Percentiles rank a stretch among this genome's conserved stretches.
Evolutionary conservation across 1,139 yeast species (phyloP).

Genomic region (Magnusiomyces clavatus): DNA sequence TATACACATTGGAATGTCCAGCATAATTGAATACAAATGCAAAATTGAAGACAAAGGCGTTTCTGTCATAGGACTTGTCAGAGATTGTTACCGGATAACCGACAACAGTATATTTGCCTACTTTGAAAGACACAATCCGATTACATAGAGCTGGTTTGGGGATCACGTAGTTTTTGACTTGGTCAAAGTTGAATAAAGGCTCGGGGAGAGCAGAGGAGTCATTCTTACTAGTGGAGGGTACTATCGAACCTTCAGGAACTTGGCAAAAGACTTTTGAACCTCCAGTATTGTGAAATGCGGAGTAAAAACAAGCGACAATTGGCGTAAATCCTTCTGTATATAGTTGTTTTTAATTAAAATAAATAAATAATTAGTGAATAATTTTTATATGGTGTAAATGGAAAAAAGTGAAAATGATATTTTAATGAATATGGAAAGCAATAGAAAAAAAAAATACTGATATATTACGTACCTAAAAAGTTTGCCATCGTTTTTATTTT

Average conservation of each 20-base stretch:
- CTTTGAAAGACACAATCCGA: conserved; percentile 64
- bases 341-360: too few relatives aligned
- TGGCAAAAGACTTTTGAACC: conserved; percentile 93
- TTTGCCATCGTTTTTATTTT: too few relatives aligned
- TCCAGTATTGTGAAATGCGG: conserved; percentile 90
- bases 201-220: conserved; percentile 34
- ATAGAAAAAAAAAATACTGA: too few relatives aligned
- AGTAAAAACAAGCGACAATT: conserved; percentile 77
- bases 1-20: conserved; percentile 78
- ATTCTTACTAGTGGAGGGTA: conserved; percentile 31
- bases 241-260: conserved; percentile 64
- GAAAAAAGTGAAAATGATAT: too few relatives aligned
- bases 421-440: too few relatives aligned
- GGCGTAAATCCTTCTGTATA: conserved; percentile 59
- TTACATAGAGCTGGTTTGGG: conserved; percentile 93
- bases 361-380: too few relatives aligned
- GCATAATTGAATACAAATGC: conserved; percentile 84
- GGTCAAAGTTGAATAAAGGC: conserved; percentile 65
- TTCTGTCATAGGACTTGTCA: conserved; percentile 71
- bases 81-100: conserved; percentile 90
- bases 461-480: too few relatives aligned
- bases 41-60: conserved; percentile 86
- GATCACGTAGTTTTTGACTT: conserved; percentile 80
- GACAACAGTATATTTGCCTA: conserved; percentile 60
- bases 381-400: too few relatives aligned